Evolutionary conservation across 2,329 filamentous ascomycete genomes (phyloP).

Genomic region (Neospermospora avenae): DNA sequence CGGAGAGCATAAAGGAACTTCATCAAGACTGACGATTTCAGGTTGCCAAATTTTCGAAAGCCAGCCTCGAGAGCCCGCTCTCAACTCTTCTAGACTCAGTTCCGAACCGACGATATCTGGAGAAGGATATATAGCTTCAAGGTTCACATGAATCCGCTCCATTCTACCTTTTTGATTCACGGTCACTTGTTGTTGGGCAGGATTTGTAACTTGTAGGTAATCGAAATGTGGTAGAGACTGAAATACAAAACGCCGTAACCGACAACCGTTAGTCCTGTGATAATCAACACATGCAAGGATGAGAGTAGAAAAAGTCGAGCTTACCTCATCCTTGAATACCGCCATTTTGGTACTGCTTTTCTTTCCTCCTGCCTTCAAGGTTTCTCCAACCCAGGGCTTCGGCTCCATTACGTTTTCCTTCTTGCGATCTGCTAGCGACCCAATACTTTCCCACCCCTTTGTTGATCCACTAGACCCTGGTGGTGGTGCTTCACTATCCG

Average conservation of each 20-base stretch:
- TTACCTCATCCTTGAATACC: slow-evolving; percentile 95
- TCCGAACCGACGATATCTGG: slow-evolving; percentile 69
- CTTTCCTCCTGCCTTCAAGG: slow-evolving; percentile 80
- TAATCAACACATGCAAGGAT: slow-evolving; percentile 72
- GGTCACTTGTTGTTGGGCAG: slow-evolving; percentile 72
- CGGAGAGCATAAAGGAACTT: slow-evolving; percentile 2
- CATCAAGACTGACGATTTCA: slow-evolving; percentile 18
- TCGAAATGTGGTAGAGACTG: slow-evolving; percentile 52
- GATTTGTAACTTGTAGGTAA: slow-evolving; percentile 63
- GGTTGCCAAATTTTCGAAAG: slow-evolving; percentile 54
- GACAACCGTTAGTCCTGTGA: slow-evolving; percentile 88
- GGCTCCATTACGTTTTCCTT: slow-evolving; percentile 90
- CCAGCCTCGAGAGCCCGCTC: slow-evolving; percentile 73
- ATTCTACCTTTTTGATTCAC: slow-evolving; percentile 78
- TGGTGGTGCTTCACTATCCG: slow-evolving; percentile 54
- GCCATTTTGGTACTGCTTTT: slow-evolving; percentile 79
- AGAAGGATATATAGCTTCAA: slow-evolving; percentile 81
- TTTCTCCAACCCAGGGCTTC: slow-evolving; percentile 90
- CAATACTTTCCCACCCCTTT: slow-evolving; percentile 90
- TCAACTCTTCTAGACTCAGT: slow-evolving; percentile 87
- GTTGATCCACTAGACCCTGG: slow-evolving; percentile 51
- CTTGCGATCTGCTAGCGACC: slow-evolving; percentile 79
- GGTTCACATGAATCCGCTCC: slow-evolving; percentile 83
- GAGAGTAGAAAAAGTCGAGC: slow-evolving; percentile 41
- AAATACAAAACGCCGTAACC: slow-evolving; percentile 53